Conservation (phyloP, 768 basidiomycete species). For the Butyriboletus loyo region DNA sequence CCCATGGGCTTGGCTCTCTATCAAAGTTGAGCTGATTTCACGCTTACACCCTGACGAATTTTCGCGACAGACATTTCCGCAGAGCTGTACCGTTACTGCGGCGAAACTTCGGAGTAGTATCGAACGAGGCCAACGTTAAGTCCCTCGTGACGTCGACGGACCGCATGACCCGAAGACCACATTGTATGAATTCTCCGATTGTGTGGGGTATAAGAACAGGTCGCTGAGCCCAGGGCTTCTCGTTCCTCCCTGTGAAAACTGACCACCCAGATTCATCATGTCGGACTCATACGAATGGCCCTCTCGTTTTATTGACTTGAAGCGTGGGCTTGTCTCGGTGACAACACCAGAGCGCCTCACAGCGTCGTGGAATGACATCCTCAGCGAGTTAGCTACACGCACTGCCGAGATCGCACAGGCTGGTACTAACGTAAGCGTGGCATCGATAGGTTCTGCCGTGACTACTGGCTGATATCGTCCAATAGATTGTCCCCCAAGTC, state of each 20-base stretch:
- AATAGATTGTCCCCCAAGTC: slow-evolving; percentile 61
- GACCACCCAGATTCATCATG: slow-evolving; percentile 9
- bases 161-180: neutral
- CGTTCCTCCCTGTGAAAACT: neutral
- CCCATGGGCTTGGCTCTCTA: neutral
- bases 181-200: neutral
- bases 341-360: slow-evolving; percentile 49
- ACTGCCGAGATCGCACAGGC: slow-evolving; percentile 44
- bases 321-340: slow-evolving; percentile 50
- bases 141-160: neutral
- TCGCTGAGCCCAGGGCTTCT: neutral
- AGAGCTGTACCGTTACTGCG: neutral
- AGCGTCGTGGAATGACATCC: slow-evolving; percentile 56
- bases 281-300: slow-evolving; percentile 13
- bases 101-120: slow-evolving; percentile 12
- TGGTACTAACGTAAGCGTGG: slow-evolving; percentile 46
- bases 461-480: neutral
- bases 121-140: neutral
- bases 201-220: slow-evolving; percentile 13
- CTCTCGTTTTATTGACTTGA: slow-evolving; percentile 53
- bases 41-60: neutral
- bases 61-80: neutral
- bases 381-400: slow-evolving; percentile 45
- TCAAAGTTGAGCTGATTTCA: neutral
- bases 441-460: neutral